Base-by-base conservation (phyloP, 768 basidiomycete genomes). In the Pulveroboletus sp. region DNA sequence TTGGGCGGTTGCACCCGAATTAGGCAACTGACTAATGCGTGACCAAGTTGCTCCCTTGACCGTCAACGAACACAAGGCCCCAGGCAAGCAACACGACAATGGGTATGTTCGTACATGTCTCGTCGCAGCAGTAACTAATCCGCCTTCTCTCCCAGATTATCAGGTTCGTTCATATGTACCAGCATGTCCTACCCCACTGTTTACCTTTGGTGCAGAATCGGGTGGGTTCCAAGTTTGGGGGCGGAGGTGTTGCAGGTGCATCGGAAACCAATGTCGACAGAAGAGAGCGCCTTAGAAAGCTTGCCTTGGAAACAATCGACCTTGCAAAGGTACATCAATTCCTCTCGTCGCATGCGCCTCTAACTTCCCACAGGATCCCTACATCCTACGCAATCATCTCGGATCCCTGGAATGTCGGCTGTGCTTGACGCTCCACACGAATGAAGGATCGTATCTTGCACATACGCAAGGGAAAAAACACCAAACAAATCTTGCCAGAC, bases 381-480 rank as follows among this genome's bases (percentile, higher is more conserved):
- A 97, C 69, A 97, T 99, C 66, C 82, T 99, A 33, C 91, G 95
- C 70, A 99, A 97, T 68, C 96, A 99, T 70, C 80, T 99, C 51
- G 96, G 96, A 37, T 97, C 94, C 8, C 82, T 98, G 37, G 95
- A 98, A 81, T 99, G 96, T 74, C 90, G 94, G 61, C 80, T 99
- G 27, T 98, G 96, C 69, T 73, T 99, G 41, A 99, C 96, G 0
- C 80, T 99, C 10, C 96, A 99, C 72, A 97, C 95, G n/a, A 98
- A 98, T 62, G 96, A 99, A 71, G 96, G 96, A 17, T 96, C 94
- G 12, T 97, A 98, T 68, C 86, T 99, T 42, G 96, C 96, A 0
- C 96, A 99, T 61, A 99, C 96, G 0, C 96, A 98, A 73, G 96
- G 96, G 18, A 99, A 98, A 75, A 99, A 98, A 66, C 96, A 98